Evolutionary conservation across 352 stramenopile species (phyloP).

Genomic region (Phytopythium aichiense): DNA sequence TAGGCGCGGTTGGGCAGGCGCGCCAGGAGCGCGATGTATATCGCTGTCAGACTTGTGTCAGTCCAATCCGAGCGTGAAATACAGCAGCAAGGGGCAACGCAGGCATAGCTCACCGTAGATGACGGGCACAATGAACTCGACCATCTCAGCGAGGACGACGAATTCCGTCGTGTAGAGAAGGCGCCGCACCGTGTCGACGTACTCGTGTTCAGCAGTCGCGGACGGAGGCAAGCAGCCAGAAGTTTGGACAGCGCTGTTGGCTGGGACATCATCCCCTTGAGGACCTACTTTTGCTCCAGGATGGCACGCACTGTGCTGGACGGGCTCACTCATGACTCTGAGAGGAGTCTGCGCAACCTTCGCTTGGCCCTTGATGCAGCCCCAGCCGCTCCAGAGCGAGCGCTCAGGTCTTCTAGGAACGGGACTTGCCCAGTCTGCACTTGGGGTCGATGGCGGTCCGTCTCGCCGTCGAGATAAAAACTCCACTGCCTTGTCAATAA

Average conservation of each 20-base stretch:
- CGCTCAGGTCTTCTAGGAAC: background rate
- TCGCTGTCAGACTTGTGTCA: background rate
- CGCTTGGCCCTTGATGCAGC: background rate
- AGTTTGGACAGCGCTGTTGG: background rate
- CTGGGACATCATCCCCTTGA: background rate
- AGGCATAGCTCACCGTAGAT: background rate
- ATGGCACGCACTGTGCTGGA: background rate
- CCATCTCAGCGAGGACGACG: background rate
- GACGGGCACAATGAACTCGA: background rate
- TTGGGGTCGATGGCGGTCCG: background rate
- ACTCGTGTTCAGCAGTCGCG: background rate
- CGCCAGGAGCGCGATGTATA: background rate
- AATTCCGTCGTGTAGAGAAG: conserved; percentile 2
- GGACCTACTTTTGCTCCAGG: background rate
- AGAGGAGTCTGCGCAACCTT: background rate
- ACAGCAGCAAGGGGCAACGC: background rate
- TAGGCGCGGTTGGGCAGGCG: background rate
- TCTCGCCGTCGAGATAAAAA: background rate
- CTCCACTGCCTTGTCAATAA: background rate
- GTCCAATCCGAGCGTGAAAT: background rate
- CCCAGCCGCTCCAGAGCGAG: background rate
- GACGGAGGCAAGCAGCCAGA: too few species aligned
- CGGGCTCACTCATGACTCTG: background rate
- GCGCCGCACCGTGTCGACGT: background rate
- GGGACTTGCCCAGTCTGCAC: background rate